phyloP scores from a whole-genome alignment of 2,329 filamentous ascomycete genomes.

The Myriosclerotinia curreyana region DNA sequence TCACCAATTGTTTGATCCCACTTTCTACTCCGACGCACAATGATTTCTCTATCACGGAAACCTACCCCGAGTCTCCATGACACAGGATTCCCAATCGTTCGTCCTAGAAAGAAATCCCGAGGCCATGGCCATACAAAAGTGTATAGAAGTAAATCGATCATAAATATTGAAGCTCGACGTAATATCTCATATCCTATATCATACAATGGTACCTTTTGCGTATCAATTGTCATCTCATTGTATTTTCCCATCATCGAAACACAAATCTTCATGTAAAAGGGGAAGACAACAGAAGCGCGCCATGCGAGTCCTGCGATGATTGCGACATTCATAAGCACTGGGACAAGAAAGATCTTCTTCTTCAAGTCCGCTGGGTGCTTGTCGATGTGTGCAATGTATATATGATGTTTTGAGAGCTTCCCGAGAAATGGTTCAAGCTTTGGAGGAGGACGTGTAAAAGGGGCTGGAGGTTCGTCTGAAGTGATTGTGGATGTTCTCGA shows the following conservation, averaged over 20 bases:
- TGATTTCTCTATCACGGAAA: conserved; percentile 75
- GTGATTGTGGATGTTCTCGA: conserved; percentile 24
- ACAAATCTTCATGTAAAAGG: conserved; percentile 59
- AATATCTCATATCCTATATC: conserved; percentile 51
- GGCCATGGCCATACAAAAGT: conserved; percentile 72
- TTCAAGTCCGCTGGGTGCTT: conserved; percentile 67
- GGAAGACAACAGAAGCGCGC: conserved; percentile 65
- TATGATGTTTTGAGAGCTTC: conserved; percentile 62
- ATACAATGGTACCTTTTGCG: conserved; percentile 53
- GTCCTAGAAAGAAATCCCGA: conserved; percentile 65
- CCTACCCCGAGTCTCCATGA: conserved; percentile 72
- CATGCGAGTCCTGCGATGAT: conserved; percentile 63
- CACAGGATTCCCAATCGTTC: conserved; percentile 57
- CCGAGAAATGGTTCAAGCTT: conserved; percentile 64
- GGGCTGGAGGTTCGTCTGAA: conserved; percentile 48
- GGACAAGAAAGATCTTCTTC: conserved; percentile 77
- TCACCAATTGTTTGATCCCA: conserved; percentile 60
- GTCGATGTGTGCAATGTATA: conserved; percentile 87
- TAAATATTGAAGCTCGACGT: conserved; percentile 60
- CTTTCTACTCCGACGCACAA: conserved; percentile 71
- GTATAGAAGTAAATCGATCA: conserved; percentile 69
- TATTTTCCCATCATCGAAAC: conserved; percentile 35
- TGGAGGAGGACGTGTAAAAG: conserved; percentile 65
- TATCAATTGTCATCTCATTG: conserved; percentile 65
- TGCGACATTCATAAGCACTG: conserved; percentile 69